A percentile compares a stretch with the other conserved stretches of the same genome.
These are phyloP conservation scores for Allomyces macrogynus DNA, from an alignment of 192 early-diverging fungal species.

Conservation along the genomic window DNA sequence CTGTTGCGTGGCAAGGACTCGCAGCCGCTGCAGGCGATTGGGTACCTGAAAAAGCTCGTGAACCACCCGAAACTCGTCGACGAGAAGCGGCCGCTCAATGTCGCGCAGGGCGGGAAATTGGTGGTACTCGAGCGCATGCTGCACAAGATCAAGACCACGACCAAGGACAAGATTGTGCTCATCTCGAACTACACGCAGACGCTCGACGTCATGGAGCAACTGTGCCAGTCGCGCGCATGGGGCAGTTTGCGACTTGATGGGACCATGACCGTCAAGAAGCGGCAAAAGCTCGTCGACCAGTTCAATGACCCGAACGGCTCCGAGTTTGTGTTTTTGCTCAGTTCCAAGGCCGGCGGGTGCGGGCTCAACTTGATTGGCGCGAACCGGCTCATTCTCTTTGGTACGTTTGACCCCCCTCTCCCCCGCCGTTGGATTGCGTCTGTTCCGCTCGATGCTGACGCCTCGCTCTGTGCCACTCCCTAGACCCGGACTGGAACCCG, in stretches of 20 bases:
- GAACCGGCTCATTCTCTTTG: constrained; percentile 88
- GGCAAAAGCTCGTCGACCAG: constrained; percentile 84
- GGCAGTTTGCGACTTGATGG: constrained; percentile 69
- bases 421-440: neutral
- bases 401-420: constrained; percentile 12
- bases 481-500: constrained; percentile 75
- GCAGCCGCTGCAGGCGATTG: constrained; percentile 78
- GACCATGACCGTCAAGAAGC: constrained; percentile 70
- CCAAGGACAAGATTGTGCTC: constrained; percentile 85
- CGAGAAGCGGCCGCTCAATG: constrained; percentile 13
- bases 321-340: constrained; percentile 87
- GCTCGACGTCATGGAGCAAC: constrained; percentile 76
- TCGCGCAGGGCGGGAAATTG: constrained; percentile 83
- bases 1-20: constrained; percentile 50
- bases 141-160: constrained; percentile 39
- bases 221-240: constrained; percentile 55
- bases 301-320: constrained; percentile 78
- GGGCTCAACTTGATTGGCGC: constrained; percentile 97
- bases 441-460: neutral
- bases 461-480: neutral
- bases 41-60: constrained; percentile 81
- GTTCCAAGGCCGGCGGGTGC: constrained; percentile 96
- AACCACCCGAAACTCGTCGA: constrained; percentile 84
- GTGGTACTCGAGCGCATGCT: constrained; percentile 58
- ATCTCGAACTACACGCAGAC: constrained; percentile 99